A percentile compares a stretch with the other conserved stretches of the same genome.
phyloP scores from a whole-genome alignment of 108 stramenopile species.

The Schizochytrium sp. region DNA sequence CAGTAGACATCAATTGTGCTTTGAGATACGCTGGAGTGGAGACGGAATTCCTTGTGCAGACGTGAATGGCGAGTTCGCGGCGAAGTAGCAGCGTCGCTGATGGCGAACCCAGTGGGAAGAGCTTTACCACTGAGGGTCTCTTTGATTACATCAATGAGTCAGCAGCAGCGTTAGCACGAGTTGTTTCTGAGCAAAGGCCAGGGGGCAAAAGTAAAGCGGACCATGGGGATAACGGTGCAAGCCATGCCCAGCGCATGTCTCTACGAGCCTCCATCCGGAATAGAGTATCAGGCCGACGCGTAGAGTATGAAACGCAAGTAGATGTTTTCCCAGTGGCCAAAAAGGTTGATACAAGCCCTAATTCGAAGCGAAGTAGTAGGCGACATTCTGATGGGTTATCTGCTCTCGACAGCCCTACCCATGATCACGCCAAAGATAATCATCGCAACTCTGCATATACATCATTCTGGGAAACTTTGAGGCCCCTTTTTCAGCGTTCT shows the following conservation, averaged over 20 bases:
- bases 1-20: too few relatives aligned
- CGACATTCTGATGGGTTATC: not conserved
- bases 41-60: too few relatives aligned
- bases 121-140: slow-evolving; percentile 49
- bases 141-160: slow-evolving; percentile 60
- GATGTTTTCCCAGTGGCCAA: slow-evolving; percentile 44
- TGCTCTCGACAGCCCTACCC: not conserved
- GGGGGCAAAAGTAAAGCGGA: not conserved
- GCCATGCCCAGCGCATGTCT: slow-evolving; percentile 21
- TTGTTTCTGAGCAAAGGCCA: not conserved
- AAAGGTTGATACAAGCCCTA: too few relatives aligned
- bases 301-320: not conserved
- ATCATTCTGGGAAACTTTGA: slow-evolving; percentile 5
- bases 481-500: not conserved
- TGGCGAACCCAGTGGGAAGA: not conserved
- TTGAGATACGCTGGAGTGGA: too few relatives aligned
- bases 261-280: not conserved
- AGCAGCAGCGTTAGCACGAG: slow-evolving; percentile 51
- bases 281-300: slow-evolving; percentile 7
- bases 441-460: not conserved
- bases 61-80: too few relatives aligned
- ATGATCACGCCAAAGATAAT: not conserved
- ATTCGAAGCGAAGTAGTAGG: too few relatives aligned
- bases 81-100: too few relatives aligned
- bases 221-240: not conserved